phyloP scores from a whole-genome alignment of 768 basidiomycete genomes.

The Leccinum rimulosum region DNA sequence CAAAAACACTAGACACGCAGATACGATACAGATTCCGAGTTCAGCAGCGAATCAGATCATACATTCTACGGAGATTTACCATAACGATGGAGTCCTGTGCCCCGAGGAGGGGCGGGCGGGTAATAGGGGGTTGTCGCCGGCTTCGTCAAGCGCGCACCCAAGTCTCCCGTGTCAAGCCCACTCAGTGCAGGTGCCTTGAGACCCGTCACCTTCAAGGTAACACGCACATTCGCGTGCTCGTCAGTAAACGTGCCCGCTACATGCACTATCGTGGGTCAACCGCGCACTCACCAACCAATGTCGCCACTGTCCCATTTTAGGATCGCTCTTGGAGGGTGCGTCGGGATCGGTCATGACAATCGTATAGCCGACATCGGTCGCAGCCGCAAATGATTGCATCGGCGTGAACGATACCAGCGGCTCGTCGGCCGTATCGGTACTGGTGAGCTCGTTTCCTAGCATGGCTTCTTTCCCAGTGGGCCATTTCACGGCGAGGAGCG shows the following conservation, averaged over 20 bases:
- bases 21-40: neutral
- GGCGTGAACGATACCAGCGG: conserved; percentile 49
- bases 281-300: conserved; percentile 50
- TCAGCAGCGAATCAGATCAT: neutral
- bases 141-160: conserved; percentile 41
- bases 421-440: conserved; percentile 44
- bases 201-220: conserved; percentile 34
- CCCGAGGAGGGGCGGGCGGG: conserved; percentile 53
- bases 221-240: neutral
- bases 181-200: conserved; percentile 35
- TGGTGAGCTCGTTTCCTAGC: conserved; percentile 38
- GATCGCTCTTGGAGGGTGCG: conserved; percentile 49
- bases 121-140: conserved; percentile 53
- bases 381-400: conserved; percentile 34
- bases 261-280: neutral
- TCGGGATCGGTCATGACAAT: conserved; percentile 60
- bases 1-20: conserved; percentile 43
- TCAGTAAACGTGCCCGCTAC: neutral
- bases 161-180: conserved; percentile 31
- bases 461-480: conserved; percentile 32
- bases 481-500: conserved; percentile 29
- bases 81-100: conserved; percentile 57
- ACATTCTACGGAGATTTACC: conserved; percentile 33
- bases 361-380: conserved; percentile 42
- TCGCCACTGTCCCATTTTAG: conserved; percentile 50